phyloP scores from a whole-genome alignment of 2,329 filamentous ascomycete genomes.

The Septoria linicola region DNA sequence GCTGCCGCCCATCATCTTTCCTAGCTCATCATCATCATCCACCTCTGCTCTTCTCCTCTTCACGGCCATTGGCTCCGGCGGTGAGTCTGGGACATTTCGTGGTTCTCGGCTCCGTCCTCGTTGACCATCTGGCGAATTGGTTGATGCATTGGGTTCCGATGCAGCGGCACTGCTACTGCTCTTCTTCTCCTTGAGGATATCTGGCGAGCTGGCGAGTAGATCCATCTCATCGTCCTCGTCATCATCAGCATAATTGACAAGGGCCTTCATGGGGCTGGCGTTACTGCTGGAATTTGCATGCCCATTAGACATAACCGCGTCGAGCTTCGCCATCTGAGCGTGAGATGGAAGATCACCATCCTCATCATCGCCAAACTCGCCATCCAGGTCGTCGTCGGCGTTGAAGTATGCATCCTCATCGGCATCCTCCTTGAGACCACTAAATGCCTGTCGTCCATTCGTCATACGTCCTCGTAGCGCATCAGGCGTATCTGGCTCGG shows the following conservation, averaged over 20 bases:
- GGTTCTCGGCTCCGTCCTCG: conserved; percentile 24
- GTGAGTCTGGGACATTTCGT: conserved; percentile 34
- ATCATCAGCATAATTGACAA: conserved; percentile 92
- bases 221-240: conserved; percentile 71
- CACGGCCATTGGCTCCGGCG: conserved; percentile 55
- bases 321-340: conserved; percentile 10
- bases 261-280: conserved; percentile 61
- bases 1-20: conserved; percentile 63
- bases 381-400: conserved; percentile 80
- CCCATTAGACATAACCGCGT: conserved; percentile 55
- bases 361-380: conserved; percentile 47
- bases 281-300: conserved; percentile 34
- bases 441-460: conserved; percentile 58
- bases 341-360: conserved; percentile 34
- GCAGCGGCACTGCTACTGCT: conserved; percentile 26
- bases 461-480: conserved; percentile 41
- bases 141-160: conserved; percentile 25
- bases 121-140: conserved; percentile 25
- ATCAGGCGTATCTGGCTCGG: conserved; percentile 59
- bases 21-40: conserved; percentile 84
- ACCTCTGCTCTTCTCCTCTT: conserved; percentile 87
- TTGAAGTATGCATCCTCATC: conserved; percentile 95
- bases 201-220: conserved; percentile 49
- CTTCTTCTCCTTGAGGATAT: conserved; percentile 36
- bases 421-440: conserved; percentile 77